phyloP scores from a whole-genome alignment of 2,329 filamentous ascomycete species.

The Zopfia rhizophila region DNA sequence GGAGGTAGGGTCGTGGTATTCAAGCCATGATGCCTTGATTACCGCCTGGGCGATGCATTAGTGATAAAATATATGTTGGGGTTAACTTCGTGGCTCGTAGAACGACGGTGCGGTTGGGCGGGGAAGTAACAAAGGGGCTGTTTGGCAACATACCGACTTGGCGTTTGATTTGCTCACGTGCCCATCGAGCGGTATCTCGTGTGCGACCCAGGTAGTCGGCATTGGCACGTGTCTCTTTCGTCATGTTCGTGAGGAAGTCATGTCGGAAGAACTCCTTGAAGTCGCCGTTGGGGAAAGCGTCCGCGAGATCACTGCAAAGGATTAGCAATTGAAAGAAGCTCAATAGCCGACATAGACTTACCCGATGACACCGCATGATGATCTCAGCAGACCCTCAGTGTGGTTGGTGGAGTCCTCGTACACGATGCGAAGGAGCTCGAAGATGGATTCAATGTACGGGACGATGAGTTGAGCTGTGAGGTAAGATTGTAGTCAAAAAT shows the following conservation, averaged over 20 bases:
- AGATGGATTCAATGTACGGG: conserved; percentile 85
- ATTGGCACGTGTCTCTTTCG: conserved; percentile 91
- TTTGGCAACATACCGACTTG: conserved; percentile 65
- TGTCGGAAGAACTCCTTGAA: conserved; percentile 85
- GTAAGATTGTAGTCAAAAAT: conserved; percentile 45
- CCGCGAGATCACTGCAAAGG: conserved; percentile 80
- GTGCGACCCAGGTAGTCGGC: conserved; percentile 87
- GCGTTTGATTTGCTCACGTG: conserved; percentile 95
- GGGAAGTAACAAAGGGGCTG: conserved; percentile 8
- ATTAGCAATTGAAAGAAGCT: conserved; percentile 48
- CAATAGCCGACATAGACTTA: conserved; percentile 54
- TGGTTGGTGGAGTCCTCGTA: conserved; percentile 85
- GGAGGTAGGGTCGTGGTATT: conserved; percentile 23
- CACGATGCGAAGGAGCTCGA: conserved; percentile 84
- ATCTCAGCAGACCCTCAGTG: conserved; percentile 89
- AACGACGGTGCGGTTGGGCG: conserved; percentile 2
- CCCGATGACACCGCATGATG: conserved; percentile 98
- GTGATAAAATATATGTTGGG: conserved; percentile 30
- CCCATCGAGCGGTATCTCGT: conserved; percentile 95
- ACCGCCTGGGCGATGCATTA: conserved; percentile 43
- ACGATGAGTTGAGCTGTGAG: conserved; percentile 73
- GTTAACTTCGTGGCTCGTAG: conserved; percentile 19
- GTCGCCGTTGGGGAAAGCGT: conserved; percentile 91
- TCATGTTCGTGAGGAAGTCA: conserved; percentile 89
- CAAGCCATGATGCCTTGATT: conserved; percentile 50